A percentile compares a stretch with the other conserved stretches of the same genome.
phyloP scores from a whole-genome alignment of 2,329 filamentous ascomycete genomes.

The Colletotrichum sp. region DNA sequence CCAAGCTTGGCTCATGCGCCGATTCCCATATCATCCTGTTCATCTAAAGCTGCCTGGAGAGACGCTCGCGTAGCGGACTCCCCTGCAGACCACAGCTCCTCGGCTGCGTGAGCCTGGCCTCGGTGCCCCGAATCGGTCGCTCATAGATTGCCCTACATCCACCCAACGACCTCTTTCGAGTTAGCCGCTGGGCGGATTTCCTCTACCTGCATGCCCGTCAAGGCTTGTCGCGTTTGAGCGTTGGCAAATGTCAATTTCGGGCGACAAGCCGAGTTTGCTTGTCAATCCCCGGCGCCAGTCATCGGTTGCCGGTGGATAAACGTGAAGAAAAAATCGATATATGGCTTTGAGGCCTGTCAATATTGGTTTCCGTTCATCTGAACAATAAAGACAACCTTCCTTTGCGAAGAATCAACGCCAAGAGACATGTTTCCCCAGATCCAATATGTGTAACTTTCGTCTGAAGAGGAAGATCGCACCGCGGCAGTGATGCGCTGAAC shows the following conservation, averaged over 20 bases:
- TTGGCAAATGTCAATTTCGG: slow-evolving; percentile 10
- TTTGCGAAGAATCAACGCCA: background rate
- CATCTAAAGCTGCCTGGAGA: slow-evolving; percentile 6
- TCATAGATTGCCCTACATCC: slow-evolving; percentile 5
- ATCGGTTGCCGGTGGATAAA: background rate
- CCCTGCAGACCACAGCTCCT: background rate
- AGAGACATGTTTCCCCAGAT: background rate
- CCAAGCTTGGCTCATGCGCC: slow-evolving; percentile 11
- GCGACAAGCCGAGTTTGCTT: slow-evolving; percentile 6
- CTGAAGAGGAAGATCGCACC: background rate
- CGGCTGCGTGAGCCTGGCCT: background rate
- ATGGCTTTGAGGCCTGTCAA: no score
- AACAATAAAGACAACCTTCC: no score
- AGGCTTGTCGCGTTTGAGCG: background rate
- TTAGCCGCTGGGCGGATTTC: background rate
- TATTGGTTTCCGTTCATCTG: background rate
- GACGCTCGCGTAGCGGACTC: background rate
- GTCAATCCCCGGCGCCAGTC: background rate
- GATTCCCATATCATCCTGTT: slow-evolving; percentile 13
- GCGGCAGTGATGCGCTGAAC: background rate
- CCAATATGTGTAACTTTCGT: background rate
- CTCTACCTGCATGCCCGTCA: background rate
- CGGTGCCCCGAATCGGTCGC: slow-evolving; percentile 1
- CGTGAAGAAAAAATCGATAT: background rate
- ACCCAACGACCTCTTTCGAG: background rate